Conservation (phyloP, 2,329 filamentous ascomycete species). For the Aspergillus glaucus region DNA sequence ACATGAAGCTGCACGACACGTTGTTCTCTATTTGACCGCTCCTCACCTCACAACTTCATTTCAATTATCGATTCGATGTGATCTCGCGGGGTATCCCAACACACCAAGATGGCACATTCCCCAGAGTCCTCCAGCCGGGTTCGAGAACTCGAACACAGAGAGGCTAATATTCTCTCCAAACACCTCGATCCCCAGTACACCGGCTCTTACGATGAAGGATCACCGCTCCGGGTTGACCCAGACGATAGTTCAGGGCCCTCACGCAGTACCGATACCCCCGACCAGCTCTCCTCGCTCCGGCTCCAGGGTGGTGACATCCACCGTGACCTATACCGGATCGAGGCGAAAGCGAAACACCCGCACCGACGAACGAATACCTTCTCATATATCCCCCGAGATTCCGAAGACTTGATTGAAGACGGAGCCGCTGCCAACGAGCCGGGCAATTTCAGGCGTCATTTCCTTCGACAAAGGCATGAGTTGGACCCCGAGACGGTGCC, state of each 20-base stretch:
- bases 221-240: background rate
- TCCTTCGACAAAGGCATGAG: constrained; percentile 34
- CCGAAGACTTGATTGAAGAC: constrained; percentile 21
- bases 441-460: constrained; percentile 51
- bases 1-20: too few relatives aligned
- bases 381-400: constrained; percentile 42
- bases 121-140: constrained; percentile 3
- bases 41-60: too few relatives aligned
- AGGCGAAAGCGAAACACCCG: constrained; percentile 44
- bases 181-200: constrained; percentile 18
- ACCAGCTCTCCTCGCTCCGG: constrained; percentile 58
- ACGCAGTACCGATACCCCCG: constrained; percentile 6
- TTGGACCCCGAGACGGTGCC: constrained; percentile 9
- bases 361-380: constrained; percentile 62
- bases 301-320: constrained; percentile 74
- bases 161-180: constrained; percentile 12
- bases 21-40: too few relatives aligned
- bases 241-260: background rate
- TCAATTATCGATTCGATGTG: too few relatives aligned
- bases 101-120: background rate
- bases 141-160: constrained; percentile 6
- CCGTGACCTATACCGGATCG: constrained; percentile 69
- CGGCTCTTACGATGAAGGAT: constrained; percentile 12
- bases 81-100: too few relatives aligned
- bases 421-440: constrained; percentile 43